These are phyloP conservation scores for Kalmusia sp. DNA, from an alignment of 2,329 filamentous ascomycete genomes.

Conservation along the genomic window DNA sequence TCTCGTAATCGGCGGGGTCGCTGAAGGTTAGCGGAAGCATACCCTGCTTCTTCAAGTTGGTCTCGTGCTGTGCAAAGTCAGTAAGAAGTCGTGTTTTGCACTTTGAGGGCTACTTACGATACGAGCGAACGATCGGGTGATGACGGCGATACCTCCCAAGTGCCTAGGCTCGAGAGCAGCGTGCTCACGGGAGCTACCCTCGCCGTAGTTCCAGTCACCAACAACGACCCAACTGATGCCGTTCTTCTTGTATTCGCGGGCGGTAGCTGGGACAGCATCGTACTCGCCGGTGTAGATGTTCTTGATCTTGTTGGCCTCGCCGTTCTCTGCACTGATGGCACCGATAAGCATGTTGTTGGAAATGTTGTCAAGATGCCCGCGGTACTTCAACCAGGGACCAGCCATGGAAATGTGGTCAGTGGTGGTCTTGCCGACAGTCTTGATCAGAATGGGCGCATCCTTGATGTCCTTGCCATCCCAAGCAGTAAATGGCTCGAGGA, in stretches of 20 bases:
- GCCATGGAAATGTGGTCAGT: conserved; percentile 98
- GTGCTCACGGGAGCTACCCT: conserved; percentile 97
- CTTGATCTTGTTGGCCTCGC: conserved; percentile 96
- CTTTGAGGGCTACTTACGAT: conserved; percentile 63
- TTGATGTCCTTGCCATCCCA: conserved; percentile 93
- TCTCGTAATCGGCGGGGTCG: conserved; percentile 96
- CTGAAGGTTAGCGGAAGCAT: conserved; percentile 98
- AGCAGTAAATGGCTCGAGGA: conserved; percentile 81
- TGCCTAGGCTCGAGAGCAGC: conserved; percentile 97
- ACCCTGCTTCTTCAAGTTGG: conserved; percentile 99
- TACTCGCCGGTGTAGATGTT: conserved; percentile 85
- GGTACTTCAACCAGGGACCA: conserved; percentile 97
- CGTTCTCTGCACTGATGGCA: conserved; percentile 94
- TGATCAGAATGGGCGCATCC: conserved; percentile 91
- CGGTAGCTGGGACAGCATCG: conserved; percentile 89
- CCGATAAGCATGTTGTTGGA: conserved; percentile 99
- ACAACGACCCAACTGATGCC: conserved; percentile 96
- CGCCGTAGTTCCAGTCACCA: conserved; percentile 99
- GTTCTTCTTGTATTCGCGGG: conserved; percentile 98
- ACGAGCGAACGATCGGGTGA: conserved; percentile 94
- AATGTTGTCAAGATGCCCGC: conserved; percentile 98
- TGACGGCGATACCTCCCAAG: conserved; percentile 95
- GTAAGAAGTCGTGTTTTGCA: background rate
- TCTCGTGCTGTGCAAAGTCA: conserved; percentile 74
- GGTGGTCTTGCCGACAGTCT: conserved; percentile 94